These are phyloP conservation scores for Pseudogymnoascus sp. DNA, from an alignment of 2,329 filamentous ascomycete species.

Conservation along the genomic window DNA sequence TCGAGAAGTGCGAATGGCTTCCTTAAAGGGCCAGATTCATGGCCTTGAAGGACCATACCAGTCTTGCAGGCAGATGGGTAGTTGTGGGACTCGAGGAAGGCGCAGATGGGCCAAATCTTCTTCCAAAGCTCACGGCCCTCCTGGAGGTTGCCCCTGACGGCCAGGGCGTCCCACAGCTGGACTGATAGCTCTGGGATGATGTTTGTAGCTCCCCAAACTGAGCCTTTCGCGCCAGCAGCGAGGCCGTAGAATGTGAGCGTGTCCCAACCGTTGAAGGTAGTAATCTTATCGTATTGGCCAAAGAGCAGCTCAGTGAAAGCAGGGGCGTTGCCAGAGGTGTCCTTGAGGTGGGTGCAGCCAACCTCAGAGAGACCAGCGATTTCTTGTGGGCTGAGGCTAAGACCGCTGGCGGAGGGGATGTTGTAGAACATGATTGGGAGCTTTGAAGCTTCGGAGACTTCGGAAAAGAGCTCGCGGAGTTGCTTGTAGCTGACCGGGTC, in stretches of 20 bases:
- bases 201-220: slow-evolving; percentile 43
- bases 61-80: slow-evolving; percentile 41
- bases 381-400: slow-evolving; percentile 33
- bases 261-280: slow-evolving; percentile 45
- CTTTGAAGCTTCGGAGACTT: slow-evolving; percentile 32
- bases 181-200: slow-evolving; percentile 41
- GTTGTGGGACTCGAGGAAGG: slow-evolving; percentile 40
- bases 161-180: slow-evolving; percentile 39
- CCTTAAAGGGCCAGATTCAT: slow-evolving; percentile 37
- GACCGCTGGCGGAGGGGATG: slow-evolving; percentile 38
- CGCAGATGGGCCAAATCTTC: slow-evolving; percentile 41
- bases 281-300: slow-evolving; percentile 32
- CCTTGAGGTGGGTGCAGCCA: slow-evolving; percentile 42
- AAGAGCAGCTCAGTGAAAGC: slow-evolving; percentile 42
- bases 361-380: slow-evolving; percentile 36
- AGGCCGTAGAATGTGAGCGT: slow-evolving; percentile 45
- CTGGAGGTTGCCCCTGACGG: slow-evolving; percentile 34
- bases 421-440: slow-evolving; percentile 43
- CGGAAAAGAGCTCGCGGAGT: slow-evolving; percentile 32
- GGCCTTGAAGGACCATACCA: slow-evolving; percentile 38
- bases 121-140: slow-evolving; percentile 38
- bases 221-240: slow-evolving; percentile 39
- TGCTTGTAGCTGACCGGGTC: slow-evolving; percentile 35
- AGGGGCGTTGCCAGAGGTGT: slow-evolving; percentile 43
- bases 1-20: slow-evolving; percentile 39